Base-by-base conservation (phyloP, 169 alveolate species). In the Plasmodium ovale region DNA sequence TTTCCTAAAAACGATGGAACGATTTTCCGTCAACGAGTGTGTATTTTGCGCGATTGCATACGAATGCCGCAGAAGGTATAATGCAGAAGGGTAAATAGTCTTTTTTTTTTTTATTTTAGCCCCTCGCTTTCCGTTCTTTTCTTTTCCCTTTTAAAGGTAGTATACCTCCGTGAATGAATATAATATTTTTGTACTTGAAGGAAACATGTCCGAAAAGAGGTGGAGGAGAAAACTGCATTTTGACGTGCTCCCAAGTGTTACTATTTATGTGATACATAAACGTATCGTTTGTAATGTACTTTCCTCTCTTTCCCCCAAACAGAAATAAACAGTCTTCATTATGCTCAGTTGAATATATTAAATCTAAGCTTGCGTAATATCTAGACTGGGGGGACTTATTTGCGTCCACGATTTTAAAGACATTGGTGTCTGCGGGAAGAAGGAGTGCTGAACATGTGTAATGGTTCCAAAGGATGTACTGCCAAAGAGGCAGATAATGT, bases 141-240 rank as follows among this genome's bases (percentile, higher is more conserved):
- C 31, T 42, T 42, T 60, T 60, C 31, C 31, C 35, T 39, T 7
- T n/a, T 4, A 14, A 21, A 31, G 4, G 3, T 6, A 2, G 3
- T 29, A 14, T 73, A 79, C 89, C 91, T 39, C 91, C 91, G 25
- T 84, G 91, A 42, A 84, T 84, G 44, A 84, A 84, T 1, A 84
- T 25, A 29, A 84, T 47, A 19, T 84, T 84, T 5, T 84, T 65
- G 29, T 68, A 84, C 27, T 56, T 59, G 49, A 84, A 84, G 25
- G 87, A 53, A 6, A 84, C 91, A 54, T 84, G 91, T n/a, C 91
- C 91, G 39, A 39, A 84, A 37, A 84, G 9, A 3, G 87, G 91
- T 1, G 91, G 91, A 0, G 91, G 91, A 9, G 87, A 65, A 69
- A 39, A 54, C 27, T 65, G 16, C 7, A 35, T 39, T 9, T 84